phyloP scores from a whole-genome alignment of 768 basidiomycete species.

The Rickenella mellea region DNA sequence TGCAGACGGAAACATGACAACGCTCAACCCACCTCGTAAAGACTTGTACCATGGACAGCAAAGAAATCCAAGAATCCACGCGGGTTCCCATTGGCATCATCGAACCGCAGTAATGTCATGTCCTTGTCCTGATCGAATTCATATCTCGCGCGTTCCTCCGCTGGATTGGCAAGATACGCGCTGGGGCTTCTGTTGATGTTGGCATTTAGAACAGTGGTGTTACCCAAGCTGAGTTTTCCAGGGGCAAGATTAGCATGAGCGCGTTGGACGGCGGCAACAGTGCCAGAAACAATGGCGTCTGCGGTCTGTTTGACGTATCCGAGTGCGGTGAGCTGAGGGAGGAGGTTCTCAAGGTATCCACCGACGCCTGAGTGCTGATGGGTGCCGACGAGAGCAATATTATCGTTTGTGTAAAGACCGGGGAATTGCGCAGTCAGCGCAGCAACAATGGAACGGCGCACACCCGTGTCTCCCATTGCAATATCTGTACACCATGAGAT shows the following conservation, averaged over 20 bases:
- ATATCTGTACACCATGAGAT: conserved; percentile 38
- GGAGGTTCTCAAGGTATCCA: conserved; percentile 69
- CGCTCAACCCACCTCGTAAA: conserved; percentile 48
- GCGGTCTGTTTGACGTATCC: conserved; percentile 68
- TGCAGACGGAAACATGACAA: background rate
- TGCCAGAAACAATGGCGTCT: conserved; percentile 62
- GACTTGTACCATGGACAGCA: conserved; percentile 70
- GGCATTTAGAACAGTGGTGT: conserved; percentile 56
- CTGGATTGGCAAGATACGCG: conserved; percentile 70
- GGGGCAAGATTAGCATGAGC: conserved; percentile 55
- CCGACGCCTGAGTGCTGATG: conserved; percentile 71
- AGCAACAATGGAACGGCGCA: conserved; percentile 58
- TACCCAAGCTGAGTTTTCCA: conserved; percentile 55
- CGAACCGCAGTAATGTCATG: conserved; percentile 57
- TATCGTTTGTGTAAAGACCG: conserved; percentile 56
- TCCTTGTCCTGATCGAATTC: conserved; percentile 68
- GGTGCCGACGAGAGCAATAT: conserved; percentile 68
- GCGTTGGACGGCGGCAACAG: conserved; percentile 56
- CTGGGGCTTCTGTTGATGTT: conserved; percentile 71
- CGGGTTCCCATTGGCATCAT: conserved; percentile 45
- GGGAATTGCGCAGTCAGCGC: conserved; percentile 48
- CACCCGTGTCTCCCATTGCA: conserved; percentile 72
- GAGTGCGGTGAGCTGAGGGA: conserved; percentile 66
- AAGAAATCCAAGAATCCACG: conserved; percentile 68
- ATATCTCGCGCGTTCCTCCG: conserved; percentile 56